These are phyloP conservation scores for Desmodesmus armatus DNA, from an alignment of 139 green algal species.

Conservation along the genomic window DNA sequence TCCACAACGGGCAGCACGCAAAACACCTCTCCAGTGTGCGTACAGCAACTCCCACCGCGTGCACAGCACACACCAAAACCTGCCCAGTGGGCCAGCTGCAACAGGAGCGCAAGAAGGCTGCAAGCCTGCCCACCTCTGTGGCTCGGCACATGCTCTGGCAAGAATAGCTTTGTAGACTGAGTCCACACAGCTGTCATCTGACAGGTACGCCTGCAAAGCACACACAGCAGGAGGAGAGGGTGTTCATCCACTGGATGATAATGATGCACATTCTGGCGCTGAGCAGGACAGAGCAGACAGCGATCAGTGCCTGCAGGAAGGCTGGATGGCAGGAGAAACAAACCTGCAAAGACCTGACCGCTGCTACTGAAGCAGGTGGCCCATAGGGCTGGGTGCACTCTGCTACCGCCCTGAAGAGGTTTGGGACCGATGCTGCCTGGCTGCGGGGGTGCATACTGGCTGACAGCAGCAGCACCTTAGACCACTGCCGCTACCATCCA, in stretches of 20 bases:
- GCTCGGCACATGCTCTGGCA: conserved; percentile 24
- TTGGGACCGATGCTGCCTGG: conserved; percentile 20
- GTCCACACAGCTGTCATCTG: conserved; percentile 36
- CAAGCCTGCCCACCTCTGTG: conserved; percentile 1
- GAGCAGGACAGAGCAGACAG: too few species aligned
- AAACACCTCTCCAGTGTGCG: too few species aligned
- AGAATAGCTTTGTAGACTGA: conserved; percentile 36
- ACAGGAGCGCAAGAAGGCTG: not conserved
- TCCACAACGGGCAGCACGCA: too few species aligned
- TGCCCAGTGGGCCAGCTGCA: not conserved
- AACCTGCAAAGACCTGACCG: conserved; percentile 32
- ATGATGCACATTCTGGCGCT: too few species aligned
- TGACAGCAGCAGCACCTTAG: too few species aligned
- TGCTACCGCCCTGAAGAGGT: conserved; percentile 35
- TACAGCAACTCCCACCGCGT: too few species aligned
- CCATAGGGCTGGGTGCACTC: conserved; percentile 50
- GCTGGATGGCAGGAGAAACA: too few species aligned
- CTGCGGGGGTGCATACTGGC: too few species aligned
- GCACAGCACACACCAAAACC: too few species aligned
- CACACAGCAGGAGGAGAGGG: not conserved
- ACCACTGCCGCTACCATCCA: too few species aligned
- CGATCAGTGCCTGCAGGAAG: too few species aligned
- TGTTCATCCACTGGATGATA: too few species aligned
- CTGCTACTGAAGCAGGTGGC: conserved; percentile 8
- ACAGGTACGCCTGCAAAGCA: conserved; percentile 36